Percentiles rank a stretch among this genome's conserved stretches.
These are phyloP conservation scores for Xerocomus spinulosus DNA, from an alignment of 768 basidiomycete species.

Conservation along the genomic window DNA sequence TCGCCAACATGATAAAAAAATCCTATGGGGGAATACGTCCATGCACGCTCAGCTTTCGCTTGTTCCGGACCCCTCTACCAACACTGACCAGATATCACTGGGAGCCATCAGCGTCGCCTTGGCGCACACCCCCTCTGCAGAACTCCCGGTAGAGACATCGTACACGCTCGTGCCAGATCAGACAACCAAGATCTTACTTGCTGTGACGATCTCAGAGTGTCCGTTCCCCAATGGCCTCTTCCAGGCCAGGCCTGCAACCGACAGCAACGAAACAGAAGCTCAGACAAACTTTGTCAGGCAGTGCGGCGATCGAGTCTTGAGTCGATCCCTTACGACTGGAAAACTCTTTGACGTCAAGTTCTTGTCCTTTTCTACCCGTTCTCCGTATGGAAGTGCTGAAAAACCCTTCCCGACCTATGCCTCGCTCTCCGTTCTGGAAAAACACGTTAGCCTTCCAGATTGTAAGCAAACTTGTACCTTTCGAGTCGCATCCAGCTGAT, in stretches of 20 bases:
- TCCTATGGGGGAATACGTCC: slow-evolving; percentile 13
- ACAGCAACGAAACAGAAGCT: background rate
- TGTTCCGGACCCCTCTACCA: background rate
- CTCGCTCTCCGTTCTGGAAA: slow-evolving; percentile 12
- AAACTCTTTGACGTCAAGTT: slow-evolving; percentile 19
- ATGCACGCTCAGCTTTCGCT: slow-evolving; percentile 11
- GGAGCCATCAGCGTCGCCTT: slow-evolving; percentile 1
- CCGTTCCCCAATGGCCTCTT: slow-evolving; percentile 18
- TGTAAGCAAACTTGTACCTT: slow-evolving; percentile 3
- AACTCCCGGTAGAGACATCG: background rate
- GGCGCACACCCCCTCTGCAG: background rate
- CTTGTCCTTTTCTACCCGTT: slow-evolving; percentile 6
- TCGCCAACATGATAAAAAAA: background rate
- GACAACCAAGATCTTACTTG: slow-evolving; percentile 6
- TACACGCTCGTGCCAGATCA: background rate
- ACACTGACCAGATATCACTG: background rate
- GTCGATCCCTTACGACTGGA: slow-evolving; percentile 15
- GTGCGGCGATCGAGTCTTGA: slow-evolving; percentile 5
- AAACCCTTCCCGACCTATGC: slow-evolving; percentile 9
- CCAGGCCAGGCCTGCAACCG: background rate
- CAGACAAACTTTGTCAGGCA: slow-evolving; percentile 4
- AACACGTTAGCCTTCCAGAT: slow-evolving; percentile 3
- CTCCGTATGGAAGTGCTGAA: background rate
- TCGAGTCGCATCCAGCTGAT: background rate
- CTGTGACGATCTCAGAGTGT: slow-evolving; percentile 12